A percentile compares a stretch with the other conserved stretches of the same genome.
Evolutionary conservation across 1,284 basidiomycete genomes (phyloP).

Genomic region (Tausonia pullulans): DNA sequence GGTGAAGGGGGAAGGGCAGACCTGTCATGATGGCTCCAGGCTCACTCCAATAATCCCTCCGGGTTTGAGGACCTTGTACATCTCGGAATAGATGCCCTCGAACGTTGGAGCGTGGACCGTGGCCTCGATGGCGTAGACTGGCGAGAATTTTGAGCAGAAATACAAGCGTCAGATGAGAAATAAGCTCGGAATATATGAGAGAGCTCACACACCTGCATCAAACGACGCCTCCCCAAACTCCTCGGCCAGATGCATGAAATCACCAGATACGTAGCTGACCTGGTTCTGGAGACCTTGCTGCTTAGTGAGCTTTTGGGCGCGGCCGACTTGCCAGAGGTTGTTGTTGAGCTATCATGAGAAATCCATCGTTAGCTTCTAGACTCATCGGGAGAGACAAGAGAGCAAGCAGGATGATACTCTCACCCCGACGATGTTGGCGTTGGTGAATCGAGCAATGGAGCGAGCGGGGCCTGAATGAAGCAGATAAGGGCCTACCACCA

Average conservation of each 20-base stretch:
- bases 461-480: conserved; percentile 85
- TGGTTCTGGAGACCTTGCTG: conserved; percentile 64
- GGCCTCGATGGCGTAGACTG: conserved; percentile 94
- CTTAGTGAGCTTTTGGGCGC: conserved; percentile 74
- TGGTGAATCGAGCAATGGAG: conserved; percentile 85
- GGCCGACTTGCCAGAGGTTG: conserved; percentile 79
- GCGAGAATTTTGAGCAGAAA: too few relatives aligned
- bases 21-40: too few relatives aligned
- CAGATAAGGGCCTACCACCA: not conserved
- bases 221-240: conserved; percentile 90
- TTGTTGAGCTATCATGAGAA: conserved; percentile 54
- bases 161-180: conserved; percentile 1
- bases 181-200: not conserved
- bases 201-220: conserved; percentile 68
- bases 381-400: not conserved
- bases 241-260: conserved; percentile 90
- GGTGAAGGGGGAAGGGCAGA: not conserved
- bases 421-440: conserved; percentile 66
- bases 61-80: conserved; percentile 89
- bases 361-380: too few relatives aligned
- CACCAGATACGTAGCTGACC: conserved; percentile 74
- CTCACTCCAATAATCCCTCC: conserved; percentile 85
- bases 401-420: not conserved
- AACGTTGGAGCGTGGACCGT: conserved; percentile 92
- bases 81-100: conserved; percentile 91